Evolutionary conservation across 2,329 filamentous ascomycete species (phyloP), one percentile per base, ranked within the genome.

Genomic region (Penicillium frequentans): DNA sequence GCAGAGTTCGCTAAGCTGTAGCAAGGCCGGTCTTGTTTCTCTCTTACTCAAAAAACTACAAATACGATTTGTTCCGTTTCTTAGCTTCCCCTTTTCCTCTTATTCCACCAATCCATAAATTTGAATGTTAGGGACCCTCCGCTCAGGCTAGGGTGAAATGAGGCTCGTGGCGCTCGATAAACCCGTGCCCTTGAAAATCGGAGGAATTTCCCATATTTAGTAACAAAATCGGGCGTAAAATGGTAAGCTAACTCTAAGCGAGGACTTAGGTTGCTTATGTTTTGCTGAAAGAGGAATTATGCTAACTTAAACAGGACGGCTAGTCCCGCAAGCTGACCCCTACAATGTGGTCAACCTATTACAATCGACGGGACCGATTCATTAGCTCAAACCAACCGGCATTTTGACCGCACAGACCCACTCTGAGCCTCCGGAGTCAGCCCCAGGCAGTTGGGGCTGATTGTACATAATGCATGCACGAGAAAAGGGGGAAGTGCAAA

Each of bases 1-100:
- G 42, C 35, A 14, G 54, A 56, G 49, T 62, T 62, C 26, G 48
- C 56, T 37, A 56, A 52, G 26, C 8, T 58, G 11, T 58, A 55
- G 35, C 29, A 14, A 31, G 29, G 3, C 29, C 11, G 29, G 11
- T 14, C 13, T 14, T 31, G 11, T 31, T 31, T 31, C 11, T 11
- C 10, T 31, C 29, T 13, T 3, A 31, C 11, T 31, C 10, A 13
- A 31, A 5, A 31, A 14, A 13, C 29, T 31, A 31, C 29, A 31
- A 5, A 5, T 5, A 31, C 3, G 13, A 1, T 0, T 5, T 31
- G 1, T 14, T 13, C 11, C 4, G 10, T 31, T 31, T 14, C 29
- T 3, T 31, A 4, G 29, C 29, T 31, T 13, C 29, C 11, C 11
- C 5, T 31, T 31, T 31, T 14, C 0, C 0, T 31, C 29, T 31